Evolutionary conservation across 1,284 basidiomycete genomes (phyloP), one percentile per base, ranked within the genome.

Genomic region (Papiliotrema laurentii): DNA sequence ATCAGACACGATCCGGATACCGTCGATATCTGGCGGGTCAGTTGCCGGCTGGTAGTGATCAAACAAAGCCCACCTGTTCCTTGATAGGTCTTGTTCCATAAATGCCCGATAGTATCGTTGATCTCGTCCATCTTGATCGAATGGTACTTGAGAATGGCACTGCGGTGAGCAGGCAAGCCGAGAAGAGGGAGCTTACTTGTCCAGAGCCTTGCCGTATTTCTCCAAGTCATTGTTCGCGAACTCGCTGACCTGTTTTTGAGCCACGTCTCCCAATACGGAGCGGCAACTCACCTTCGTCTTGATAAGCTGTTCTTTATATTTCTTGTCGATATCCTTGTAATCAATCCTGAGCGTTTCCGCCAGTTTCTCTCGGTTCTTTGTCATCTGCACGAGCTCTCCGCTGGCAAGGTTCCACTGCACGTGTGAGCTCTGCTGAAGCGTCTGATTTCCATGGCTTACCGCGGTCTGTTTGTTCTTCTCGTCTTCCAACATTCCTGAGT

Each of bases 71-170:
- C 53, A 91, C 90, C 91, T 56, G 91, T 97, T 56, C 96, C 96
- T 70, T 98, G 94, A 73, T 99, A 98, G 1, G 94, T 98, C 77
- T 93, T 94, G 68, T 90, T 93, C 96, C 96, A 99, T 2, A 98
- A 74, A 67, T 91, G 88, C 50, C 86, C 84, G 83, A 96, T 96
- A 21, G 85, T 92, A 63, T 94, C 90, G 65, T 99, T 99, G 65
- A 99, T 93, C 78, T 99, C 96, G 71, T 92, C 90, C 96, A 99
- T 97, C 76, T 99, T 99, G 66, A 97, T 80, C n/a, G 86, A 78
- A 67, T 99, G 96, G 67, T 96, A 99, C 71, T 89, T 89, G 87
- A 98, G 92, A 73, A 98, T 97, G 38, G 92, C 94, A 61, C 90
- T 93, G 54, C 3, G 41, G 28, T 28, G 2, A n/a, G 13, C 27